Evolutionary conservation across 2,329 filamentous ascomycete genomes (phyloP).

Genomic region (Fusarium sterilihyphosum): DNA sequence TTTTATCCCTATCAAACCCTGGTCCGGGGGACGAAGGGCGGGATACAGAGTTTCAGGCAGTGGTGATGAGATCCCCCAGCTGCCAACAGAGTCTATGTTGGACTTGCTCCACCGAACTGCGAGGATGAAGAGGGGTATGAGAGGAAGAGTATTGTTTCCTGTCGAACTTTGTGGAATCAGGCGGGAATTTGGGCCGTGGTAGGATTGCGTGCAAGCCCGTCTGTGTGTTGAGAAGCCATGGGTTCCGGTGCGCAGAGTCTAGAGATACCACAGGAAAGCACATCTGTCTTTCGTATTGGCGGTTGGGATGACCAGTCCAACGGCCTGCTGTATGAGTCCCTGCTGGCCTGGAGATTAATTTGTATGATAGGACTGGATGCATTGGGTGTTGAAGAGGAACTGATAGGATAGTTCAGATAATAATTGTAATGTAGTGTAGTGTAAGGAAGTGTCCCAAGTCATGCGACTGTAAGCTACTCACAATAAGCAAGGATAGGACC

Average conservation of each 20-base stretch:
- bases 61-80: neutral
- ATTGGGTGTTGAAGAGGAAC: neutral
- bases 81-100: constrained; percentile 2
- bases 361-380: neutral
- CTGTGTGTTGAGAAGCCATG: neutral
- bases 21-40: constrained; percentile 30
- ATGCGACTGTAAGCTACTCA: neutral
- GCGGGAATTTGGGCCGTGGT: neutral
- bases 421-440: neutral
- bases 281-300: constrained; percentile 70
- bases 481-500: too few relatives aligned
- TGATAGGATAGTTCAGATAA: neutral
- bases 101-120: constrained; percentile 1
- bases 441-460: too few relatives aligned
- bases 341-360: neutral
- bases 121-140: constrained; percentile 1
- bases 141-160: constrained; percentile 14
- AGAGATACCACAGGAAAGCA: constrained; percentile 51
- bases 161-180: constrained; percentile 1
- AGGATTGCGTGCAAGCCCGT: neutral
- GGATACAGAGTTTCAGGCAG: constrained; percentile 5
- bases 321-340: neutral
- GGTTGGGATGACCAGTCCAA: constrained; percentile 71
- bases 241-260: too few relatives aligned
- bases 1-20: neutral